Evolutionary conservation across 192 early-diverging fungal genomes (phyloP).

Genomic region (Mortierella claussenii): DNA sequence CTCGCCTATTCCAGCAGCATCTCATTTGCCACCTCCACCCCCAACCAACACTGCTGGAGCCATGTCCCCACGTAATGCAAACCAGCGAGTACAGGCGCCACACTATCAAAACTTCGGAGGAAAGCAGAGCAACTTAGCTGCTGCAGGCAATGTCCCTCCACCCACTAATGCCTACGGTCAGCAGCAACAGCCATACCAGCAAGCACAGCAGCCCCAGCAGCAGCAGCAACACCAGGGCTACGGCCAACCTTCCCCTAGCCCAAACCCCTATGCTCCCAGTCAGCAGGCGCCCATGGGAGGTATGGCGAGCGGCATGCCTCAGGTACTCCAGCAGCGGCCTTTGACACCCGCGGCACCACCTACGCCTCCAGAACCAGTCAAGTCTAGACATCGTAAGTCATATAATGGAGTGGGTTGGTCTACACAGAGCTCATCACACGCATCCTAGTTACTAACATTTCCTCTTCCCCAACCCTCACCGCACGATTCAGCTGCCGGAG

Average conservation of each 20-base stretch:
- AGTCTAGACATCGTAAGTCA: constrained; percentile 66
- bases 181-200: constrained; percentile 32
- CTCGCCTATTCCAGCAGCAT: constrained; percentile 47
- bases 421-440: no score
- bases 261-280: constrained; percentile 21
- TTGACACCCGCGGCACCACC: constrained; percentile 56
- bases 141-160: constrained; percentile 24
- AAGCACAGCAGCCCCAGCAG: constrained; percentile 21
- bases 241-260: constrained; percentile 13
- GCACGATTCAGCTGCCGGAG: constrained; percentile 78
- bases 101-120: constrained; percentile 33
- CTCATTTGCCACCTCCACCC: constrained; percentile 52
- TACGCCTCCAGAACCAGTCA: constrained; percentile 58
- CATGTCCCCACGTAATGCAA: constrained; percentile 45
- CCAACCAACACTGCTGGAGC: constrained; percentile 18
- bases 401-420: no score
- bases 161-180: constrained; percentile 42
- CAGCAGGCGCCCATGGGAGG: constrained; percentile 40
- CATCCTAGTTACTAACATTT: no score
- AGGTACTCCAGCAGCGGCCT: constrained; percentile 49
- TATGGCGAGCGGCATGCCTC: constrained; percentile 33
- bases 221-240: constrained; percentile 35
- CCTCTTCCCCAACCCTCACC: no score
- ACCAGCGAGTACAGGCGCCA: constrained; percentile 33
- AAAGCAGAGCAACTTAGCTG: constrained; percentile 15